Percentiles rank a stretch among this genome's conserved stretches.
Conservation (phyloP, 129 eudicot species). For the Chrysanthemum lavandulifolium region DNA sequence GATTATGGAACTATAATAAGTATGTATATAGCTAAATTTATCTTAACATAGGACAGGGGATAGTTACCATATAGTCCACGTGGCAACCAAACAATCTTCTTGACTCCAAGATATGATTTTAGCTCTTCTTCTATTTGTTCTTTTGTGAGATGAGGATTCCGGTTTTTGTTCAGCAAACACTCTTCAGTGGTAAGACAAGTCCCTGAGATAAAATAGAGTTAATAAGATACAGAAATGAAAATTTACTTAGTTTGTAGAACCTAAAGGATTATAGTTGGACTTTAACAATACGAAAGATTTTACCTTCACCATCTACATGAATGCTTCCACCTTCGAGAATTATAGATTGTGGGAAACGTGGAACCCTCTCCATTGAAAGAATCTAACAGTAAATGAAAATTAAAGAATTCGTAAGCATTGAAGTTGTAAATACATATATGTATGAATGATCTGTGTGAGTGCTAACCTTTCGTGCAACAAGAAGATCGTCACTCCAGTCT, state of each 20-base stretch:
- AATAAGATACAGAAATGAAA: not conserved
- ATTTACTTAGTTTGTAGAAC: not conserved
- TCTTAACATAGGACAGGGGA: not conserved
- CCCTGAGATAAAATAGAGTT: slow-evolving; percentile 45
- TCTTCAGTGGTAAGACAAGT: slow-evolving; percentile 98
- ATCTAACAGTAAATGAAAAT: slow-evolving; percentile 35
- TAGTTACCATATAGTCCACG: slow-evolving; percentile 73
- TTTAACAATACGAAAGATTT: not conserved
- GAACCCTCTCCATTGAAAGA: slow-evolving; percentile 63
- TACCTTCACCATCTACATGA: slow-evolving; percentile 97
- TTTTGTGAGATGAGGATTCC: slow-evolving; percentile 83
- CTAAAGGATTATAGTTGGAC: not conserved
- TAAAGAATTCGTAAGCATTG: not conserved
- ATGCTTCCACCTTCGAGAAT: slow-evolving; percentile 99
- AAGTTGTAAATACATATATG: not conserved
- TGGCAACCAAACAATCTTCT: slow-evolving; percentile 88
- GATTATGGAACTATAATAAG: not conserved
- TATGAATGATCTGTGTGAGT: slow-evolving; percentile 1
- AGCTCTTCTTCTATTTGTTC: slow-evolving; percentile 80
- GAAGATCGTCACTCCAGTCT: slow-evolving; percentile 86
- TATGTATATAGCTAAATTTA: not conserved
- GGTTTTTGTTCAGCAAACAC: slow-evolving; percentile 86
- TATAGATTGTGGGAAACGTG: slow-evolving; percentile 75
- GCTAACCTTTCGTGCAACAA: slow-evolving; percentile 84
- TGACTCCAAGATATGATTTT: slow-evolving; percentile 75